Evolutionary conservation across 805 yeast species (phyloP), one percentile per base, ranked within the genome.

Genomic region (Wickerhamiella galacta): DNA sequence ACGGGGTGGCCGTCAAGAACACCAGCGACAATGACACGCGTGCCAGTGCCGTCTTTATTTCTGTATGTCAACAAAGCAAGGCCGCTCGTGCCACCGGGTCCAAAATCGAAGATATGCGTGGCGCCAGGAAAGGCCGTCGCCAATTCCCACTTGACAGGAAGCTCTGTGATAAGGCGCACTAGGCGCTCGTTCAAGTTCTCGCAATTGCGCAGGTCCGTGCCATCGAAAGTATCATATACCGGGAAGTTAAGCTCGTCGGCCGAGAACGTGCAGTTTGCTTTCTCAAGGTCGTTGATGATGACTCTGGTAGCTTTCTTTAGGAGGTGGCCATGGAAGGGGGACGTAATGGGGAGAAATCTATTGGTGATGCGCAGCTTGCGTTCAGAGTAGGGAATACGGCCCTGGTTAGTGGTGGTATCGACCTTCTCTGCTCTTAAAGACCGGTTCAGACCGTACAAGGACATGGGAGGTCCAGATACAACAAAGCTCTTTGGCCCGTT

Each of bases 51-150:
- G 49, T 90, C 98, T 60, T 87, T 90, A 66, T 87, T 90, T 61
- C 93, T 77, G 61, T 83, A 95, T 37, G 98, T 90, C 47, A 90
- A 68, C 40, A 79, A 79, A 61, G 98, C 98, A 45, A 90, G 66
- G 49, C 98, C 99, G 28, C 95, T 80, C 24, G 81, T 74, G 47
- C 96, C 96, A 60, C 99, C 98, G 40, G 98, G 99, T 54, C 99
- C 99, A 48, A 90, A 90, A 61, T 90, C 99, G 41, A 90, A 57
- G 48, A 90, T 70, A 55, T 90, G 98, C 30, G 95, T 79, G 18
- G 90, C 69, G 30, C 68, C 55, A 16, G 38, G 33, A 55, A 80
- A 81, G 43, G 70, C 54, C 23, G 95, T 85, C 20, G 96, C 92
- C 19, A 46, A 44, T 62, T 90, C 96, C 99, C 99, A 90, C 60